Percentiles rank a stretch among this genome's conserved stretches.
These are phyloP conservation scores for Arabis hirsuta DNA, from an alignment of 345 rosid genomes.

Conservation along the genomic window DNA sequence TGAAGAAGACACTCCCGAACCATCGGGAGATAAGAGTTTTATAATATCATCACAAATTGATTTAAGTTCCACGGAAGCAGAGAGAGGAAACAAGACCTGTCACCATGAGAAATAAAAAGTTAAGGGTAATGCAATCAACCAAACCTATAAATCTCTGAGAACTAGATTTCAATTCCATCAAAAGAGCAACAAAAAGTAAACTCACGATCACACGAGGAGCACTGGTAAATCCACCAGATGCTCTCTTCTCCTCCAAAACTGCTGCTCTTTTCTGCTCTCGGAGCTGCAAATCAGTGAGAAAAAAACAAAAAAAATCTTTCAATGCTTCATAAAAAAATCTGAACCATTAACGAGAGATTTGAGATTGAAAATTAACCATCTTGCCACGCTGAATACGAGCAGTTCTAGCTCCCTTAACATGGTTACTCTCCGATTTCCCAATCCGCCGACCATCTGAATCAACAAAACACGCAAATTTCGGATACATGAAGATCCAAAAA, in stretches of 20 bases:
- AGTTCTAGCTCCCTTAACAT: slow-evolving; percentile 65
- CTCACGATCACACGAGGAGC: slow-evolving; percentile 88
- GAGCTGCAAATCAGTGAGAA: slow-evolving; percentile 44
- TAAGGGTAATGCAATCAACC: too few species aligned
- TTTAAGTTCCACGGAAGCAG: slow-evolving; percentile 60
- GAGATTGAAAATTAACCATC: slow-evolving; percentile 55
- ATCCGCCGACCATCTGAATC: slow-evolving; percentile 62
- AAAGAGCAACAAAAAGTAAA: not conserved
- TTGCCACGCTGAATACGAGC: slow-evolving; percentile 78
- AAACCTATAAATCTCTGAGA: not conserved
- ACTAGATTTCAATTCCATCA: too few species aligned
- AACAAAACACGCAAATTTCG: slow-evolving; percentile 8
- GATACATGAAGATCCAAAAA: too few species aligned
- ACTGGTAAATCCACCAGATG: slow-evolving; percentile 58
- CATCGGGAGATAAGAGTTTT: slow-evolving; percentile 52
- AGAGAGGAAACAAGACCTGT: slow-evolving; percentile 88
- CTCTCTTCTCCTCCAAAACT: slow-evolving; percentile 75
- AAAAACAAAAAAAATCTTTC: not conserved
- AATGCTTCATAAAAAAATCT: not conserved
- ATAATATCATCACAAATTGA: slow-evolving; percentile 66
- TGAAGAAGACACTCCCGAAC: slow-evolving; percentile 46
- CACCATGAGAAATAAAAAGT: slow-evolving; percentile 1
- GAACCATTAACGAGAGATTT: too few species aligned
- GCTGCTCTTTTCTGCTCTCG: slow-evolving; percentile 86
- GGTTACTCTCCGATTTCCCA: slow-evolving; percentile 65